Conservation (phyloP, 2,329 filamentous ascomycete genomes). For the Claviceps sp. region DNA sequence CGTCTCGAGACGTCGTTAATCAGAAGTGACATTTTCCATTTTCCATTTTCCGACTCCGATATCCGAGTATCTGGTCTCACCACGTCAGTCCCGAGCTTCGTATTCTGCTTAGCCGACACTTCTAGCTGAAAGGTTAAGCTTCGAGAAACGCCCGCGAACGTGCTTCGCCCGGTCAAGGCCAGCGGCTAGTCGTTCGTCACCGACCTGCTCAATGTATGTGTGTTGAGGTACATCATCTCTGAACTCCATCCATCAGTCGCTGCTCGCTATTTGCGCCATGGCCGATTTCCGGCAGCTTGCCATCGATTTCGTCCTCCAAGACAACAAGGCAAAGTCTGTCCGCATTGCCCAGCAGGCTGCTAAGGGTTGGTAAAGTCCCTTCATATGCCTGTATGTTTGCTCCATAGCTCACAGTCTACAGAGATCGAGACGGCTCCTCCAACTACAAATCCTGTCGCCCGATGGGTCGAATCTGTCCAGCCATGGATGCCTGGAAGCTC, state of each 20-base stretch:
- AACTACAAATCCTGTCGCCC: conserved; percentile 32
- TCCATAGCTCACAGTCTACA: conserved; percentile 12
- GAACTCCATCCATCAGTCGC: background rate
- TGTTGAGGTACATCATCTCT: background rate
- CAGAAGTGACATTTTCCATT: background rate
- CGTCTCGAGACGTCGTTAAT: background rate
- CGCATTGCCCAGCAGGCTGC: conserved; percentile 33
- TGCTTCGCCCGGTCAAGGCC: background rate
- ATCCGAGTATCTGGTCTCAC: no score
- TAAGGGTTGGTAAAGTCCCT: conserved; percentile 16
- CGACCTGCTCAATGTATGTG: no score
- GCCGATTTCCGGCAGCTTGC: conserved; percentile 38
- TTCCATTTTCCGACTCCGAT: background rate
- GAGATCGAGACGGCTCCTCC: conserved; percentile 32
- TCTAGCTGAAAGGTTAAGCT: background rate
- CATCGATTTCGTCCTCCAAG: conserved; percentile 39
- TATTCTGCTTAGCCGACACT: background rate
- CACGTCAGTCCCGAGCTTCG: background rate
- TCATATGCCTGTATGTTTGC: background rate
- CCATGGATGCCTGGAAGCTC: conserved; percentile 37
- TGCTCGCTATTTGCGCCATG: conserved; percentile 21
- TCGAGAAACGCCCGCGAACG: no score
- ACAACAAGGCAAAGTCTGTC: conserved; percentile 28
- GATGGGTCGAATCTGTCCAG: conserved; percentile 42
- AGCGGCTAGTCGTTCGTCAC: background rate